Percentiles rank a stretch among this genome's conserved stretches.
These are phyloP conservation scores for Aureobasidium lini DNA, from an alignment of 2,329 filamentous ascomycete genomes.

Conservation along the genomic window DNA sequence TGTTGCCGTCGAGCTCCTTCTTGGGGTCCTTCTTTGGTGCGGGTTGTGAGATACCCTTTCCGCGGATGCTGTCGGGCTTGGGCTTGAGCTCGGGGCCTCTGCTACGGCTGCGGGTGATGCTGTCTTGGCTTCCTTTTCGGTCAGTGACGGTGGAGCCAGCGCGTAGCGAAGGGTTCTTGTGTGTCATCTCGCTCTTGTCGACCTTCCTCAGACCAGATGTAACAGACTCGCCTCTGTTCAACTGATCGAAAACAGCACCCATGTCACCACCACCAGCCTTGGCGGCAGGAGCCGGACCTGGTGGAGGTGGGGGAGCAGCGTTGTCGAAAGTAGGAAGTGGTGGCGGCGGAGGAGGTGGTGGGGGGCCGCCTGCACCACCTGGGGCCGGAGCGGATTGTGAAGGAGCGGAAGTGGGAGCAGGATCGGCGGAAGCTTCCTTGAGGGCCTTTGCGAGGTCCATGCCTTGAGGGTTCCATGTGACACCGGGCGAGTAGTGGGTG, in stretches of 20 bases:
- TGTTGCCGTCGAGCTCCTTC: slow-evolving; percentile 57
- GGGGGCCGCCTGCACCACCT: slow-evolving; percentile 48
- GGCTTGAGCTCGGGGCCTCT: slow-evolving; percentile 70
- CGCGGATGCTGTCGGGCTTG: slow-evolving; percentile 43
- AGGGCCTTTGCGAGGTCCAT: slow-evolving; percentile 65
- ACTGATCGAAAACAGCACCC: slow-evolving; percentile 80
- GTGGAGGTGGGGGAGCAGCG: slow-evolving; percentile 56
- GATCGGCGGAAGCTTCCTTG: slow-evolving; percentile 39
- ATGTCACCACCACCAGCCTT: slow-evolving; percentile 52
- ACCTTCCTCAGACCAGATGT: slow-evolving; percentile 88
- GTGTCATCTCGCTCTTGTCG: slow-evolving; percentile 92
- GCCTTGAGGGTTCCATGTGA: slow-evolving; percentile 79
- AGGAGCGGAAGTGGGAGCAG: slow-evolving; percentile 21
- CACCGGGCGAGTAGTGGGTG: slow-evolving; percentile 68
- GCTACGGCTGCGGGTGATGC: slow-evolving; percentile 61
- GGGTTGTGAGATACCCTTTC: slow-evolving; percentile 29
- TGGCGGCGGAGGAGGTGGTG: slow-evolving; percentile 63
- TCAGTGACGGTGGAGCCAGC: slow-evolving; percentile 62
- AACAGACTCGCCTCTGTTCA: slow-evolving; percentile 84
- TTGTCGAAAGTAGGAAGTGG: slow-evolving; percentile 38
- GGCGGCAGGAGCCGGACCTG: slow-evolving; percentile 47
- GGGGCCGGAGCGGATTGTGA: slow-evolving; percentile 37
- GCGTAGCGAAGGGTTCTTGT: slow-evolving; percentile 89
- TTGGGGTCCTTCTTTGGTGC: slow-evolving; percentile 26
- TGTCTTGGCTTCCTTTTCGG: slow-evolving; percentile 45